A percentile compares a stretch with the other conserved stretches of the same genome.
Evolutionary conservation across 495 filamentous ascomycete species (phyloP).

Genomic region (Lasiosphaeria ovina): DNA sequence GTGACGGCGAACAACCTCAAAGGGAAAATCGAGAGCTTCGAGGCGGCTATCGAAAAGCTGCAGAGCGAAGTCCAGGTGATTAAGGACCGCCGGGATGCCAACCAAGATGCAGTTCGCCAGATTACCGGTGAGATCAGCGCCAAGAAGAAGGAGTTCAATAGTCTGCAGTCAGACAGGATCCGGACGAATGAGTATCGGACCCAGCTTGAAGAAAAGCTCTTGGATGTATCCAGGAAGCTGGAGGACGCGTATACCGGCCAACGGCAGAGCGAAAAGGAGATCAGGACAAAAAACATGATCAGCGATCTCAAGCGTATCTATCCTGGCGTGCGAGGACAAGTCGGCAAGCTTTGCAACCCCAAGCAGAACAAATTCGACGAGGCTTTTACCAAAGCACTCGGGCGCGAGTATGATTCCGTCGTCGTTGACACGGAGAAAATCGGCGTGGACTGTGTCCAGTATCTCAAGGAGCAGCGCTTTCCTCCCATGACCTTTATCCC

Average conservation of each 20-base stretch:
- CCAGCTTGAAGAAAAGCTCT: slow-evolving; percentile 87
- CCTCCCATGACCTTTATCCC: slow-evolving; percentile 90
- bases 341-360: slow-evolving; percentile 90
- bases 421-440: slow-evolving; percentile 96
- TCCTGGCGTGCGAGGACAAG: slow-evolving; percentile 83
- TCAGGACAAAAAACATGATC: slow-evolving; percentile 72
- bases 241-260: slow-evolving; percentile 78
- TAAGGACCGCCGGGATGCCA: slow-evolving; percentile 60
- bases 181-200: slow-evolving; percentile 74
- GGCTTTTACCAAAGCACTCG: slow-evolving; percentile 87
- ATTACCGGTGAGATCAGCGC: slow-evolving; percentile 72
- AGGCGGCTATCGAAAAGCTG: slow-evolving; percentile 70
- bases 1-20: slow-evolving; percentile 82
- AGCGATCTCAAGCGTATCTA: slow-evolving; percentile 85
- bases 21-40: slow-evolving; percentile 75
- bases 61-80: slow-evolving; percentile 69
- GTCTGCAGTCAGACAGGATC: slow-evolving; percentile 78
- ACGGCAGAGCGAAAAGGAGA: slow-evolving; percentile 79
- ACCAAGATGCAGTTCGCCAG: slow-evolving; percentile 60
- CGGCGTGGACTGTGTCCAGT: slow-evolving; percentile 90
- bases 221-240: slow-evolving; percentile 73
- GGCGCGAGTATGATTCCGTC: slow-evolving; percentile 88
- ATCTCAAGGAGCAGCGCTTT: slow-evolving; percentile 82
- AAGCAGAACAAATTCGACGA: slow-evolving; percentile 95
- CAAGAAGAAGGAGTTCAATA: slow-evolving; percentile 89